A percentile compares a stretch with the other conserved stretches of the same genome.
phyloP scores from a whole-genome alignment of 2,329 filamentous ascomycete genomes.

The Aspergillus tamarii region DNA sequence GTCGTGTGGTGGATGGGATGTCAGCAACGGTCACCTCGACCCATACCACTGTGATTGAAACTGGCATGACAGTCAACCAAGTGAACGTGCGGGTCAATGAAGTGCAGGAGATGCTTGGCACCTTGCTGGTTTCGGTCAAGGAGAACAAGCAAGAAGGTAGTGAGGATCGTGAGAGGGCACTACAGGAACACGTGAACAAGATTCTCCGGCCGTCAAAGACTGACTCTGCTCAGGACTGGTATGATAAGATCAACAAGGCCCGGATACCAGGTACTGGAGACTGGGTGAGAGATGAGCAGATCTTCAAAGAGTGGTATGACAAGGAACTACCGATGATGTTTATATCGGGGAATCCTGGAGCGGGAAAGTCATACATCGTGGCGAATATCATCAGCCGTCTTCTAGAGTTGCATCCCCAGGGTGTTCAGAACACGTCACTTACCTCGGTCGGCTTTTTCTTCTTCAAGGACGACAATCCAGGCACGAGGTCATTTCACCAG shows the following conservation, averaged over 20 bases:
- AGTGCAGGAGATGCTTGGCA: slow-evolving; percentile 14
- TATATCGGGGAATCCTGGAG: slow-evolving; percentile 50
- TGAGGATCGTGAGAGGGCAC: slow-evolving; percentile 3
- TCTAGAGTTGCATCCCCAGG: slow-evolving; percentile 38
- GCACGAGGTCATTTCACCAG: slow-evolving; percentile 50
- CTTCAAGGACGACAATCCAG: slow-evolving; percentile 53
- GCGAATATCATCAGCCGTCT: slow-evolving; percentile 47
- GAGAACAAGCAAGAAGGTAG: slow-evolving; percentile 7
- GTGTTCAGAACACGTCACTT: slow-evolving; percentile 16
- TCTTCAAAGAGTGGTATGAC: slow-evolving; percentile 45
- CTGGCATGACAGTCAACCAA: slow-evolving; percentile 11
- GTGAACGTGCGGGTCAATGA: slow-evolving; percentile 13
- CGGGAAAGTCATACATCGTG: slow-evolving; percentile 53
- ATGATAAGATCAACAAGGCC: slow-evolving; percentile 45
- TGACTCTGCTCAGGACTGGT: slow-evolving; percentile 44
- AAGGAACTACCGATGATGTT: slow-evolving; percentile 48
- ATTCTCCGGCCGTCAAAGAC: slow-evolving; percentile 49
- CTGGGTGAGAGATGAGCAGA: slow-evolving; percentile 49
- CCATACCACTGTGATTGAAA: slow-evolving; percentile 8
- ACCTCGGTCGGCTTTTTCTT: slow-evolving; percentile 52
- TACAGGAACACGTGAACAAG: slow-evolving; percentile 1
- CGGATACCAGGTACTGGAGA: slow-evolving; percentile 50
- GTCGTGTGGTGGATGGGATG: slow-evolving; percentile 11
- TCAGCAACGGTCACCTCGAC: slow-evolving; percentile 6
- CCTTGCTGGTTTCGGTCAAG: slow-evolving; percentile 1